Percentiles rank a stretch among this genome's conserved stretches.
Evolutionary conservation across 1,284 basidiomycete genomes (phyloP).

Genomic region (Bjerkandera adusta): DNA sequence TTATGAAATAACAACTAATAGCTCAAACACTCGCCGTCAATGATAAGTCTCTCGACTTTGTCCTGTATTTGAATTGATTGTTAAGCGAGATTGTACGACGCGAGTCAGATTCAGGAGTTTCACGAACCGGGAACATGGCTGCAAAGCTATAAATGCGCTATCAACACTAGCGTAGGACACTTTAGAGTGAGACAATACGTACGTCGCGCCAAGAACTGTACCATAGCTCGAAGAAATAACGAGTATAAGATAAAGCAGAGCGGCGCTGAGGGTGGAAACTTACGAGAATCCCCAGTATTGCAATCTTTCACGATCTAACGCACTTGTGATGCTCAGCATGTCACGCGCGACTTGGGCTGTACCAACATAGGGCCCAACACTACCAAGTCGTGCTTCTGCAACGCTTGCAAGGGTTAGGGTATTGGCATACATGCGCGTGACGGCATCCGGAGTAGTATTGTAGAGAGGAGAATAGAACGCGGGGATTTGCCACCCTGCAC

Average conservation of each 20-base stretch:
- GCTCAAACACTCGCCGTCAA: conserved; percentile 3
- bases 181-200: conserved; percentile 6
- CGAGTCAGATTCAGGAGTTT: neutral
- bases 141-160: conserved; percentile 16
- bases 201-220: conserved; percentile 19
- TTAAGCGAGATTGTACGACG: neutral
- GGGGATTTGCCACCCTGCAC: conserved; percentile 2
- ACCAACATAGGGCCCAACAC: neutral
- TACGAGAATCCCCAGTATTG: conserved; percentile 30
- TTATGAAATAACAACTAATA: too few species aligned
- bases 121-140: conserved; percentile 24
- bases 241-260: neutral
- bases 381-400: neutral
- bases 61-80: neutral
- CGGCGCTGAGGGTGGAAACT: neutral
- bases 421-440: neutral
- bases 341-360: conserved; percentile 22
- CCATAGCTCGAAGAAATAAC: neutral
- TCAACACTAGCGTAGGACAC: neutral
- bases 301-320: conserved; percentile 25
- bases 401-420: neutral
- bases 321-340: conserved; percentile 27
- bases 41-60: conserved; percentile 1
- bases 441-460: conserved; percentile 1
- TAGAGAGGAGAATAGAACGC: neutral